These are phyloP conservation scores for Rhamnella rubrinervis DNA, from an alignment of 331 rosid species.

Conservation along the genomic window DNA sequence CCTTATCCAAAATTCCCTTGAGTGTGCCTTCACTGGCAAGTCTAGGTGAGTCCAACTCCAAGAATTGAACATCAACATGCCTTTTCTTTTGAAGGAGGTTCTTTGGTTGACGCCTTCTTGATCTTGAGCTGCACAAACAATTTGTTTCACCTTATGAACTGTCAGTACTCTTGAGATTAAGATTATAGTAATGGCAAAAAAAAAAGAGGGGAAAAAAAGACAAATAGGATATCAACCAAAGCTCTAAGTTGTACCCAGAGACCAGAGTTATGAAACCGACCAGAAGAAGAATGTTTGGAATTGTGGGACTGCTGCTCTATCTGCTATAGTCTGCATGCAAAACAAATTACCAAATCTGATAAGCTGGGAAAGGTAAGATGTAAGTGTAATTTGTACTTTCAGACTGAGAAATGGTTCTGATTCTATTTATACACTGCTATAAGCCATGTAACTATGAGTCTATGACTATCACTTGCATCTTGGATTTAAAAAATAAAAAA, in stretches of 20 bases:
- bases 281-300: conserved; percentile 78
- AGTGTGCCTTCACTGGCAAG: conserved; percentile 43
- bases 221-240: conserved; percentile 21
- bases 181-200: background rate
- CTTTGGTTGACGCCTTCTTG: conserved; percentile 43
- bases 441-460: background rate
- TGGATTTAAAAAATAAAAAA: background rate
- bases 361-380: background rate
- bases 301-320: conserved; percentile 67
- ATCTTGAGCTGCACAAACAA: conserved; percentile 64
- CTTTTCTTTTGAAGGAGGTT: conserved; percentile 44
- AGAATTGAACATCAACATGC: conserved; percentile 61
- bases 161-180: conserved; percentile 6
- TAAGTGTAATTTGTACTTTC: background rate
- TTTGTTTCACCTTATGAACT: conserved; percentile 26
- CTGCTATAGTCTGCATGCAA: conserved; percentile 63
- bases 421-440: background rate
- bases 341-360: conserved; percentile 17
- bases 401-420: background rate
- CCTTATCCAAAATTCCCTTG: conserved; percentile 48
- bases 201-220: background rate
- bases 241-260: conserved; percentile 39
- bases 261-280: conserved; percentile 57
- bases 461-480: background rate
- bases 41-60: conserved; percentile 73